phyloP scores from a whole-genome alignment of 768 basidiomycete species.

The Pleurotus pulmonarius region DNA sequence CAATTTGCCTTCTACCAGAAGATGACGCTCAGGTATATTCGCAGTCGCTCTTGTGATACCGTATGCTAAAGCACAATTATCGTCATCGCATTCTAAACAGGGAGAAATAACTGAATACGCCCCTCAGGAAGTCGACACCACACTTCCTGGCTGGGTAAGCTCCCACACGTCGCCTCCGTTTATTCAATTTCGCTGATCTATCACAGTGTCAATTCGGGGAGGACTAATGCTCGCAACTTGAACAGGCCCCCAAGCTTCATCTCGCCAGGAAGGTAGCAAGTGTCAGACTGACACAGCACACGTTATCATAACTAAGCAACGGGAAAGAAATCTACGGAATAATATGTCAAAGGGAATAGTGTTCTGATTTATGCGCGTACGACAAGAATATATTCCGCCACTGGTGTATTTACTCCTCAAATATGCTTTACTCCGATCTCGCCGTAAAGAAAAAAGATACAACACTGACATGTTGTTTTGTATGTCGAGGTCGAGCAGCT shows the following conservation, averaged over 20 bases:
- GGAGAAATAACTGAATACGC: slow-evolving; percentile 84
- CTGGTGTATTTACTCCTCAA: too few species aligned
- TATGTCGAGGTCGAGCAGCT: too few species aligned
- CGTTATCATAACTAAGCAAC: too few species aligned
- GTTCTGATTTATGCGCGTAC: too few species aligned
- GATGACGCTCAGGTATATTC: slow-evolving; percentile 81
- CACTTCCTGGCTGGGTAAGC: slow-evolving; percentile 92
- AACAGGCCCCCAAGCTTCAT: slow-evolving; percentile 25
- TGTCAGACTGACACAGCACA: too few species aligned
- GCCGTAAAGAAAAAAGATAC: too few species aligned
- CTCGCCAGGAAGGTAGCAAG: too few species aligned
- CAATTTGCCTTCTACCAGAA: slow-evolving; percentile 85
- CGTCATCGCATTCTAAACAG: slow-evolving; percentile 78
- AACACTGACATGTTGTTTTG: too few species aligned
- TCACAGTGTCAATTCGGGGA: slow-evolving; percentile 72
- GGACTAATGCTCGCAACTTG: slow-evolving; percentile 54
- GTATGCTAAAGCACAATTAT: background rate
- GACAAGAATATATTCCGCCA: too few species aligned
- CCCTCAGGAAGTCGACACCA: slow-evolving; percentile 82
- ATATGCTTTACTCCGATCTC: too few species aligned
- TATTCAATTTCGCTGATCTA: background rate
- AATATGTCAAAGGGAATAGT: too few species aligned
- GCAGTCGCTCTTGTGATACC: background rate
- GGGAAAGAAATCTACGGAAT: too few species aligned
- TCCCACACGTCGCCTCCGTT: slow-evolving; percentile 5